Evolutionary conservation across 768 basidiomycete species (phyloP), one percentile per base, ranked within the genome.

Genomic region (Tulasnella sp.): DNA sequence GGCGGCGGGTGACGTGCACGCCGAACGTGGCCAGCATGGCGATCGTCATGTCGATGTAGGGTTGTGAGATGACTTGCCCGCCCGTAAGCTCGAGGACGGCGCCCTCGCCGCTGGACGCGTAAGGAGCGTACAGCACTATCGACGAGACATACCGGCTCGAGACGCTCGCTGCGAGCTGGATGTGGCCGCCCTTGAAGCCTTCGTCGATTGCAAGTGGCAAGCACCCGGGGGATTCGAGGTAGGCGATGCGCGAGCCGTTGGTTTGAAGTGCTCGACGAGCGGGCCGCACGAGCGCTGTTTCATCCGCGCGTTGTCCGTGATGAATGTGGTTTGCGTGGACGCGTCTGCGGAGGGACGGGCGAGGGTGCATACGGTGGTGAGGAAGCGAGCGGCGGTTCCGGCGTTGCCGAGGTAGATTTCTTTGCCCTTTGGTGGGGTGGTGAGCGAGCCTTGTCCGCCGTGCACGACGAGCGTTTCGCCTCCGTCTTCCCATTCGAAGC

Each of bases 1-100:
- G 79, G 72, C 90, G 84, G 64, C 96, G 87, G n/a, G 81, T 80
- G 65, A 94, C 95, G 9, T 83, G 76, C 74, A 98, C 83, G 3
- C 95, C 96, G 78, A 99, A 99, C 8, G 90, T 87, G 74, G 84
- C 84, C 97, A 99, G 98, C 90, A 99, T 97, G 9, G 94, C 89
- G 76, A 97, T 90, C 9, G 97, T 98, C 97, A 98, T 98, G 82
- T 99, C 95, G 80, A 99, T 98, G 82, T 98, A 99, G 0, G 95
- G 95, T 81, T 98, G 96, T 5, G 94, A 97, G 79, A 99, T 98
- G 78, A 98, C 97, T 73, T 92, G 89, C 0, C 94, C 96, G 12
- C 96, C 97, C 0, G 87, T 90, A 74, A 99, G 86, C 81, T 97
- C 91, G 68, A 98, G 88, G 2, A 88, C 89, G 73, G 97, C 86